A percentile compares a stretch with the other conserved stretches of the same genome.
Evolutionary conservation across 2,329 filamentous ascomycete species (phyloP).

Genomic region (Ophiostoma australiae): DNA sequence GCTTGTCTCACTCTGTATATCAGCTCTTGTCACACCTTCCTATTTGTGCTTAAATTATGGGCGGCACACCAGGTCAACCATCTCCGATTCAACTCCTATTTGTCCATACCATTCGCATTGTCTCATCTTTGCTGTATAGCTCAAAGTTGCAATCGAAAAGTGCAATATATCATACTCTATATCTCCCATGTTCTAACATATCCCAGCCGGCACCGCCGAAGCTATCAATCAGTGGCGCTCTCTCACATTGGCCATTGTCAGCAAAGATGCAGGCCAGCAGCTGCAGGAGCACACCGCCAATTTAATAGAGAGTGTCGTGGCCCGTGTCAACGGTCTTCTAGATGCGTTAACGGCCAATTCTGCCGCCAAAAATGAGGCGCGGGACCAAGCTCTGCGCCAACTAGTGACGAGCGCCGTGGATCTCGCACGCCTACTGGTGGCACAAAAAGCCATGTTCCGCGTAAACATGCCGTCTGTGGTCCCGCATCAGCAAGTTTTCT

Average conservation of each 20-base stretch:
- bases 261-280: constrained; percentile 46
- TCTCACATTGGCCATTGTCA: constrained; percentile 56
- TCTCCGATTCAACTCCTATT: neutral
- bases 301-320: constrained; percentile 42
- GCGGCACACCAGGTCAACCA: neutral
- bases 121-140: neutral
- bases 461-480: constrained; percentile 51
- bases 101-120: neutral
- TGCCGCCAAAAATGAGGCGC: constrained; percentile 29
- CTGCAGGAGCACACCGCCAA: constrained; percentile 44
- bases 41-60: neutral
- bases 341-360: constrained; percentile 30
- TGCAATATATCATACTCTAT: neutral
- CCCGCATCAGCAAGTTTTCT: constrained; percentile 51
- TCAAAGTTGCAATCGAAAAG: neutral
- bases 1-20: neutral
- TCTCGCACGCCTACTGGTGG: constrained; percentile 51
- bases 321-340: constrained; percentile 47
- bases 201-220: constrained; percentile 25
- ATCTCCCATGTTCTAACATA: neutral
- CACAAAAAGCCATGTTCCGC: constrained; percentile 55
- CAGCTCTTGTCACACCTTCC: neutral
- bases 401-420: constrained; percentile 52
- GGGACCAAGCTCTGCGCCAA: constrained; percentile 50
- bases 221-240: constrained; percentile 62